Evolutionary conservation across 1,139 yeast species (phyloP), one percentile per base, ranked within the genome.

Genomic region (Kodamaea arcana): DNA sequence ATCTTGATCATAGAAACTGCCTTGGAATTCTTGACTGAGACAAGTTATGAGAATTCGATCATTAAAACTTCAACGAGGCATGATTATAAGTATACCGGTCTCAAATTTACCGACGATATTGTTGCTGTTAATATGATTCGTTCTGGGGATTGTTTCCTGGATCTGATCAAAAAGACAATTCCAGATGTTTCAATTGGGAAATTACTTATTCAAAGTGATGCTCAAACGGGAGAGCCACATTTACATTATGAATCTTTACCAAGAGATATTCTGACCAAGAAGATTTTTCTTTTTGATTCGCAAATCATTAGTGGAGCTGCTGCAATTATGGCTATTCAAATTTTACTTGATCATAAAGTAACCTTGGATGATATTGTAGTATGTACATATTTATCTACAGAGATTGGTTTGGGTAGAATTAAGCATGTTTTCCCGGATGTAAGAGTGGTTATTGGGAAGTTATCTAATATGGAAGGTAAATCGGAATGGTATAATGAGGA

Each of bases 231-330:
- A 6, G 97, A 92, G 57, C 97, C 97, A 0, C 92, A 84, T 51
- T 65, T 92, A 39, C 97, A 88, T 56, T 79, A 81, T 20, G 81
- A 83, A 46, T 73, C 78, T 20, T 60, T 92, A 27, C 75, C 75
- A 1, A 80, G 85, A 1, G 54, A 58, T 1, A 33, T 47, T 43
- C 46, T 47, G n/a, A 39, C 48, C 28, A 66, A 69, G 33, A 76
- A 73, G 44, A 77, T 86, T 1, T 59, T 92, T 25, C 60, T 92
- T 31, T 75, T 86, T 51, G 97, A 92, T 53, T 84, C 95, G 0
- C 97, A 90, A 55, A 70, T 87, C 32, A 82, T 87, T 17, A 82
- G 95, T 30, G 98, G 97, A 2, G 95, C 96, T 0, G 95, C 95
- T 0, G 81, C 90, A 3, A 84, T 87, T 32, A 92, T 92, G 97